These are phyloP conservation scores for Leccinum longicurvipes DNA, from an alignment of 768 basidiomycete species.

Conservation along the genomic window DNA sequence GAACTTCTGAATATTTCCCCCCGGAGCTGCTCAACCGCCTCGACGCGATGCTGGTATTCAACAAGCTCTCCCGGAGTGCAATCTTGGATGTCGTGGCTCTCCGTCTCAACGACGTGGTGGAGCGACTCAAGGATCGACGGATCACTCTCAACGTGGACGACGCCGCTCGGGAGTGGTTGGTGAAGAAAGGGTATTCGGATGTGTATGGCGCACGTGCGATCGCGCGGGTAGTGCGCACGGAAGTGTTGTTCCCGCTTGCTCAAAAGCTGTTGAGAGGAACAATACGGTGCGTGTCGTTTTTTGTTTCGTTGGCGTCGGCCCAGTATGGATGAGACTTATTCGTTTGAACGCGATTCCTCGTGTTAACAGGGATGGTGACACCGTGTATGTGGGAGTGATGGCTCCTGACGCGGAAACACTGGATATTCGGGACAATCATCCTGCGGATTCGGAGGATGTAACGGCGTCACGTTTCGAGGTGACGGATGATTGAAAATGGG, in stretches of 20 bases:
- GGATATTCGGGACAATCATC: background rate
- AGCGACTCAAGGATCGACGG: conserved; percentile 57
- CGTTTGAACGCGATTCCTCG: background rate
- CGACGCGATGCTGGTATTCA: conserved; percentile 86
- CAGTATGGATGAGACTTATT: background rate
- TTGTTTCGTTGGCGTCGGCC: background rate
- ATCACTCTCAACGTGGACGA: conserved; percentile 72
- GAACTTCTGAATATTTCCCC: conserved; percentile 78
- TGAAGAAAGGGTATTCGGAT: conserved; percentile 74
- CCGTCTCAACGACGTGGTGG: conserved; percentile 70
- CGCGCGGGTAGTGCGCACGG: conserved; percentile 77
- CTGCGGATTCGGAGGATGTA: background rate
- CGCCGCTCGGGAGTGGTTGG: conserved; percentile 64
- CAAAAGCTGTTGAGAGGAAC: conserved; percentile 76
- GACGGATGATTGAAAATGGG: background rate
- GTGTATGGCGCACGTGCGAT: conserved; percentile 87
- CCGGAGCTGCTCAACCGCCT: conserved; percentile 89
- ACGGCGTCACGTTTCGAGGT: background rate
- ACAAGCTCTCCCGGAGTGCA: conserved; percentile 73
- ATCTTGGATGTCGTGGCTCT: conserved; percentile 79
- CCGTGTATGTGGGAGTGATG: background rate
- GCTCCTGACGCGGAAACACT: background rate
- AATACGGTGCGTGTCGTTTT: conserved; percentile 54
- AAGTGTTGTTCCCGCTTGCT: conserved; percentile 80
- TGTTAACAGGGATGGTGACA: background rate